Conservation (phyloP, 164 flowering plant genomes). For the Annona squamosa region DNA sequence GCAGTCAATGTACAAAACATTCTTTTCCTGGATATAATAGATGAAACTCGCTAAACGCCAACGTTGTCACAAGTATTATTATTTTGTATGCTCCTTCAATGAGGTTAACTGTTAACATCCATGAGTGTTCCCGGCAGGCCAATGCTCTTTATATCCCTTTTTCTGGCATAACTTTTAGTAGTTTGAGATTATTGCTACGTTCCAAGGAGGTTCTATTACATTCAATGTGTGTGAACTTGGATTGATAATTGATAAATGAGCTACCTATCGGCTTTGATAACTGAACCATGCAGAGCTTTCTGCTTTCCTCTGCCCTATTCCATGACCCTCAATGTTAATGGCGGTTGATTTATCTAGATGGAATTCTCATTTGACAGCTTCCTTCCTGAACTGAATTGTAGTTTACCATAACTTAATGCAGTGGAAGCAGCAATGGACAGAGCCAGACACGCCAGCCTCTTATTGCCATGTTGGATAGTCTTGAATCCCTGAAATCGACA, state of each 20-base stretch:
- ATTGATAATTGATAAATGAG: background rate
- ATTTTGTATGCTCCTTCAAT: background rate
- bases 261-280: background rate
- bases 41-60: background rate
- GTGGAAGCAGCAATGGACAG: constrained; percentile 29
- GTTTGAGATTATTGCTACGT: background rate
- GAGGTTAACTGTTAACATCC: background rate
- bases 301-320: background rate
- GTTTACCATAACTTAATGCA: constrained; percentile 23
- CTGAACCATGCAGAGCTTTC: background rate
- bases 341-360: background rate
- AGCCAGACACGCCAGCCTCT: constrained; percentile 22
- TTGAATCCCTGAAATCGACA: constrained; percentile 53
- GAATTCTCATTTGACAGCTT: background rate
- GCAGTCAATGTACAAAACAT: background rate
- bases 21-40: background rate
- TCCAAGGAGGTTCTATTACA: no score
- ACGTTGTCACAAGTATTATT: background rate
- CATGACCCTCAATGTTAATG: background rate
- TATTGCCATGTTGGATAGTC: constrained; percentile 47
- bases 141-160: no score
- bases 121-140: no score
- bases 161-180: background rate
- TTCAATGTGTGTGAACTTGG: no score
- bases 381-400: background rate